Base-by-base conservation (phyloP, 441 rosid species). In the Rhodomyrtus psidioides region DNA sequence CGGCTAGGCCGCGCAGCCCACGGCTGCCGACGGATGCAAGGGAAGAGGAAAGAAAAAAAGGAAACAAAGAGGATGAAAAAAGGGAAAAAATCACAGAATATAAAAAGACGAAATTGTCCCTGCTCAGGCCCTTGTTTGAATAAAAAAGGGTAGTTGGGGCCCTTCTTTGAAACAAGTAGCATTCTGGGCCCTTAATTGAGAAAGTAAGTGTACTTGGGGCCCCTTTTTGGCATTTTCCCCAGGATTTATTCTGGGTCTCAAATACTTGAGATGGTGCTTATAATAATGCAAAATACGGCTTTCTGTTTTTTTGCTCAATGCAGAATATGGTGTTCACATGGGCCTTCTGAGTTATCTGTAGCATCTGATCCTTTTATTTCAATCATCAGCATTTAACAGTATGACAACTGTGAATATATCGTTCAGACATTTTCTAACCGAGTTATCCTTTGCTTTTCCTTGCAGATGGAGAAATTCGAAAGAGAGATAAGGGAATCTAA, bases 391-490 rank as follows among this genome's bases (percentile, higher is more conserved):
- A n/a, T 39, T 54, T 76, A 24, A 44, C 13, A 34, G 42, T 13
- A 70, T 49, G 79, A 21, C 8, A 1, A 6, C 49, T 39, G 21
- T 70, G 49, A 70, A 70, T 16, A 70, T 70, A 70, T 21, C 39
- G 49, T 70, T 70, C 23, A 21, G n/a, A 70, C 49, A 39, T 39
- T 70, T 70, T 42, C n/a, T 70, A 70, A 70, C 79, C 14, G 34
- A 34, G 42, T 56, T 27, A 27, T 53, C 53, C 9, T 46, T 17
- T 54, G 49, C 85, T 65, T 53, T 51, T 53, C 53, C 30, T 57
- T 56, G 82, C 97, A 96, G 99, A 95, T 96, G 94, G 98, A 96
- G 93, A 98, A 95, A 89, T 90, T 89, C 13, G 99, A 98, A 92
- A 92, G 92, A 83, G 99, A 98, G 84, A 91, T 94, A 83, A 93